These are phyloP conservation scores for Nepenthes gracilis DNA, from an alignment of 148 eudicot genomes.

Conservation along the genomic window DNA sequence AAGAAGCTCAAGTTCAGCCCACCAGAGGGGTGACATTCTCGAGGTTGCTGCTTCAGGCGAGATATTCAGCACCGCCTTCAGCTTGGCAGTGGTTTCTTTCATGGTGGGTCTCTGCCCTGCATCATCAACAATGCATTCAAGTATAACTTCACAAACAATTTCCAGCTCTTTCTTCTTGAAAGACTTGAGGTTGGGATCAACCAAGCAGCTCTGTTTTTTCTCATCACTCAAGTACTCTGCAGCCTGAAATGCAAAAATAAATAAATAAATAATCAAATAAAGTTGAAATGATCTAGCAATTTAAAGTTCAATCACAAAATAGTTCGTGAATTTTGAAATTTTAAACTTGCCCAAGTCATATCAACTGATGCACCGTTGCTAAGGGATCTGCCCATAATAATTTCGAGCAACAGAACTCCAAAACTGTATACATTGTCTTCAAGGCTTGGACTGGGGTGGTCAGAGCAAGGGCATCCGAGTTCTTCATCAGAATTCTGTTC, in stretches of 20 bases:
- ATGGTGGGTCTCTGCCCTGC: constrained; percentile 24
- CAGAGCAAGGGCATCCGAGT: constrained; percentile 13
- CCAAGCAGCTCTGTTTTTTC: constrained; percentile 12
- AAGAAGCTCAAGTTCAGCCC: constrained; percentile 82
- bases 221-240: constrained; percentile 17
- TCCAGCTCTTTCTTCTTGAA: constrained; percentile 22
- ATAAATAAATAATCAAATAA: background rate
- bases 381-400: constrained; percentile 22
- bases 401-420: constrained; percentile 28
- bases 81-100: constrained; percentile 17
- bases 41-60: constrained; percentile 29
- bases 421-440: constrained; percentile 32
- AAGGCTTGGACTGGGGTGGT: constrained; percentile 12
- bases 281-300: background rate
- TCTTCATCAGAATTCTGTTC: constrained; percentile 30
- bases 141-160: constrained; percentile 18
- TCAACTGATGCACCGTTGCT: constrained; percentile 15
- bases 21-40: constrained; percentile 61
- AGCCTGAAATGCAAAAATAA: constrained; percentile 12
- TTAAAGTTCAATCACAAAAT: background rate
- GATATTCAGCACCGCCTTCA: constrained; percentile 17
- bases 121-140: constrained; percentile 21
- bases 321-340: background rate
- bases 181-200: constrained; percentile 30
- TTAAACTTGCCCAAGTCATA: constrained; percentile 6